Conservation (phyloP, 306 rosid species). For the Canavalia gladiata region DNA sequence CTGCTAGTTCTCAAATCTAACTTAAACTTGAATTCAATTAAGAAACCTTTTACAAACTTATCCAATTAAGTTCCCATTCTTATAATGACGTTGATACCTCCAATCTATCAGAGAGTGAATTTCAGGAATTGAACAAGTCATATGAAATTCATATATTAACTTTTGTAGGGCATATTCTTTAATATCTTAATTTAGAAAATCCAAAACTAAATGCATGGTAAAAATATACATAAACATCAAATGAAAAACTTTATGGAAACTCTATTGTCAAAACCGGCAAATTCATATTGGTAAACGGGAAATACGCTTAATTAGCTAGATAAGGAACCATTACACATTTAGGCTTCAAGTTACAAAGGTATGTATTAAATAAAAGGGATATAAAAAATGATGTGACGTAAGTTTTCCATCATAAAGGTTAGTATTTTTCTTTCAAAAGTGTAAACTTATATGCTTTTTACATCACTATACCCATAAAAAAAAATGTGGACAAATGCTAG, state of each 20-base stretch:
- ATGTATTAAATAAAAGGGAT: no score
- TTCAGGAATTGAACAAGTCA: not conserved
- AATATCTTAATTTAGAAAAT: conserved; percentile 25
- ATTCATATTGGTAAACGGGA: not conserved
- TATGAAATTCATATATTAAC: not conserved
- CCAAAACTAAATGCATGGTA: not conserved
- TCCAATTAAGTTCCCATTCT: not conserved
- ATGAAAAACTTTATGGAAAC: not conserved
- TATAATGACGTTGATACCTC: not conserved
- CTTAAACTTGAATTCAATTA: conserved; percentile 6
- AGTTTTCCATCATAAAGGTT: no score
- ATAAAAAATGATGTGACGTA: no score
- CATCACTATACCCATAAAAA: no score
- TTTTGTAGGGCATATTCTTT: not conserved
- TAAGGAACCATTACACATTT: not conserved
- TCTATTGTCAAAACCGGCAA: not conserved
- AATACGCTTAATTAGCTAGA: not conserved
- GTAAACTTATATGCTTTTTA: no score
- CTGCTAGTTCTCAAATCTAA: not conserved
- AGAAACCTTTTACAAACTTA: conserved; percentile 16
- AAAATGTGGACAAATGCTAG: no score
- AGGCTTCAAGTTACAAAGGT: no score
- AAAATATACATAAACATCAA: not conserved
- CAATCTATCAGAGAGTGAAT: not conserved
- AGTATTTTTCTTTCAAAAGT: no score